Evolutionary conservation across 441 rosid genomes (phyloP), one percentile per base, ranked within the genome.

Genomic region (Macaranga tanarius): DNA sequence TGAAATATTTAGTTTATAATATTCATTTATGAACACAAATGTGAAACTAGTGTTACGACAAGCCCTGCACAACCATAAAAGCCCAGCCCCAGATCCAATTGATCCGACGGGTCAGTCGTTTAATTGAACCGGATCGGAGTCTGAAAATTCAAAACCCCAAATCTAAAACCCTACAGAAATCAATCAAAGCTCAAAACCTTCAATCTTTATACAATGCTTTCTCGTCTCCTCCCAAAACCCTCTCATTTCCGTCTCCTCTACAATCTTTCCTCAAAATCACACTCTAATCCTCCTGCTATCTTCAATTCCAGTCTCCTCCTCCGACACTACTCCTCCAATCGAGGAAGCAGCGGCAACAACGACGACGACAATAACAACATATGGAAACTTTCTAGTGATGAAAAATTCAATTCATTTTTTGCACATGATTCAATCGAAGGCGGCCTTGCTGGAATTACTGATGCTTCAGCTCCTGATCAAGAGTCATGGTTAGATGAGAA

Each of bases 181-280:
- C 2, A 20, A 23, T 20, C 22, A 52, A 0, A 52, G 10, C 20
- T 2, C 23, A 52, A 5, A n/a, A 23, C 45, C 45, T 23, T 10
- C 57, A 25, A 17, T 7, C 11, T 20, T 17, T 15, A 11, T 45
- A 66, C 77, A 63, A 91, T 93, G 98, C 86, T 90, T 71, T 76
- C 84, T 82, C 97, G 98, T 67, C 81, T 93, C 20, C 78, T 90
- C 52, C 84, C 84, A 50, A 91, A 73, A 77, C 69, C 92, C 60
- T 90, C 90, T 56, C 84, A 82, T 72, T 75, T 93, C 64, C 92
- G 92, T 73, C 62, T 82, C 47, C 73, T 89, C 11, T 74, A 84
- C 10, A 65, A 75, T 63, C 69, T 79, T 67, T 76, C 84, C 56
- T 79, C 87, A 1, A 86, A 84, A 69, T 71, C 78, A 15, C 80